Evolutionary conservation across 2,329 filamentous ascomycete species (phyloP), one percentile per base, ranked within the genome.

Genomic region (Colletotrichum caudatum): DNA sequence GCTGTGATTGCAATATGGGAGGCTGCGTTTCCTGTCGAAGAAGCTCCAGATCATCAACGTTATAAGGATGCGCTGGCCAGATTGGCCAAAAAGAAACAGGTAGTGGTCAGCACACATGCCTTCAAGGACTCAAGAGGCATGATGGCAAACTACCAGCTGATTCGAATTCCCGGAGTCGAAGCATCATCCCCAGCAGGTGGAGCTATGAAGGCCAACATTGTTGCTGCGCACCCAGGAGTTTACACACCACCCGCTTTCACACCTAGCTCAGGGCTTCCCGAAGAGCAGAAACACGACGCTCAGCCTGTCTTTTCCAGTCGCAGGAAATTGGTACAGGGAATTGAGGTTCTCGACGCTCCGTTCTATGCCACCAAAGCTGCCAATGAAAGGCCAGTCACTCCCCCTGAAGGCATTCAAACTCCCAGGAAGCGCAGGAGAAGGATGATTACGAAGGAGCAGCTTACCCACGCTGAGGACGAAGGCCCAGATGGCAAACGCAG

Each of bases 311-410:
- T 74, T 39, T 74, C 73, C n/a, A 74, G 66, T 61, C 68, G 73
- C 4, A 56, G 73, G 44, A 74, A 75, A 74, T 80, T 84, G 59
- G 80, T 81, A 3, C 76, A 81, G 12, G 84, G 85, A 61, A 81
- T 88, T 23, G 85, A 86, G 46, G 80, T 83, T n/a, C 76, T 88
- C 37, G 81, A 83, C 63, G 86, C 86, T 1, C 86, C 86, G 3
- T 84, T 87, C 37, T 88, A 88, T 76, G 78, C 74, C 26, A 78
- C 68, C 69, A 78, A 74, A 73, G 69, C 74, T 18, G 73, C 51
- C 44, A 72, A 64, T 56, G 70, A 61, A 26, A 60, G 70, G 20
- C 67, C 70, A 9, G 41, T 33, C 11, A 64, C 51, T 5, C 54
- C 68, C 14, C 59, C 44, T 33, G 71, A 73, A 53, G 64, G 56